These are phyloP conservation scores for Colletotrichum godetiae DNA, from an alignment of 2,329 filamentous ascomycete genomes.

Conservation along the genomic window DNA sequence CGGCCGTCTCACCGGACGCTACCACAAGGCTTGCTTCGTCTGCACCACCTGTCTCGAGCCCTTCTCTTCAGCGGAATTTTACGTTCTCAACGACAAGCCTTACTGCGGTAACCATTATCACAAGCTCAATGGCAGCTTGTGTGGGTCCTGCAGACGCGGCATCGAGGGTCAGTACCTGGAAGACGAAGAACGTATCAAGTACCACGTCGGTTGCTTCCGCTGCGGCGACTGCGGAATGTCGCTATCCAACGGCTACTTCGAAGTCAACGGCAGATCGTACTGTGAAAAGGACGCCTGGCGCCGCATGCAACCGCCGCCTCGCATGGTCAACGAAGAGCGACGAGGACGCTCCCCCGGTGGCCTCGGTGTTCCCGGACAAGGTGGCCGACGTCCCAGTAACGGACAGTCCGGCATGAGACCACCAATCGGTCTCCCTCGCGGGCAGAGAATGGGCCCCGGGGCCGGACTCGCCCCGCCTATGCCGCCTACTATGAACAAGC, in stretches of 20 bases:
- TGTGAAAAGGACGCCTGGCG: conserved; percentile 88
- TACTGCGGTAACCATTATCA: conserved; percentile 96
- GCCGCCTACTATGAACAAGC: conserved; percentile 69
- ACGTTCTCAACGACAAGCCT: conserved; percentile 87
- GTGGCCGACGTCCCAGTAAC: conserved; percentile 25
- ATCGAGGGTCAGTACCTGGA: conserved; percentile 96
- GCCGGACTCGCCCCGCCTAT: conserved; percentile 42
- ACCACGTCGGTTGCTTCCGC: conserved; percentile 87
- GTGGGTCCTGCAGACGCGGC: conserved; percentile 80
- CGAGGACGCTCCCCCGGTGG: conserved; percentile 36
- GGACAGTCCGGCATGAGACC: conserved; percentile 35
- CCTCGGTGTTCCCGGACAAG: conserved; percentile 24
- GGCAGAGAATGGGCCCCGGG: conserved; percentile 35
- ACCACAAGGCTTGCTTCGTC: conserved; percentile 95
- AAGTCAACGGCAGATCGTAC: conserved; percentile 82
- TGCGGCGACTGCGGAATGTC: conserved; percentile 82
- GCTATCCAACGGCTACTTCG: conserved; percentile 88
- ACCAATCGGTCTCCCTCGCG: conserved; percentile 33
- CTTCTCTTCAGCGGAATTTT: conserved; percentile 91
- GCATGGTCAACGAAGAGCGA: conserved; percentile 40
- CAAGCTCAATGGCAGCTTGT: conserved; percentile 87
- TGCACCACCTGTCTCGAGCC: conserved; percentile 85
- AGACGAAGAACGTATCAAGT: conserved; percentile 81
- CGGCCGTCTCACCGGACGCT: conserved; percentile 89
- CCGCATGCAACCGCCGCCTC: conserved; percentile 54